A percentile compares a stretch with the other conserved stretches of the same genome.
These are phyloP conservation scores for Flaveria brownii DNA, from an alignment of 129 eudicot species.

Conservation along the genomic window DNA sequence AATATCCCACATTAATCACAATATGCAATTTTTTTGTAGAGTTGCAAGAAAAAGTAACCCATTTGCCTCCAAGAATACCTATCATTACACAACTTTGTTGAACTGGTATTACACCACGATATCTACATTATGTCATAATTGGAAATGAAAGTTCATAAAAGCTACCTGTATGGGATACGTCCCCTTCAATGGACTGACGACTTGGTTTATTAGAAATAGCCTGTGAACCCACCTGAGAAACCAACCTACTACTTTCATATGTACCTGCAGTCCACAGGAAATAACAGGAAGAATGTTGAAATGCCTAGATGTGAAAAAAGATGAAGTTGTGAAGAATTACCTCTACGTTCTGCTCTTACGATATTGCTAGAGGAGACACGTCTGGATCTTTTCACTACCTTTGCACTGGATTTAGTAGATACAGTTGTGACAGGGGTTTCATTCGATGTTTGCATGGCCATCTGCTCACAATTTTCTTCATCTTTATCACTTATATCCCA, in stretches of 20 bases:
- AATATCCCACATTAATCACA: not conserved
- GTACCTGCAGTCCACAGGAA: conserved; percentile 23
- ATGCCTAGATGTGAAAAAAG: not conserved
- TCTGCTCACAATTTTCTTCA: conserved; percentile 28
- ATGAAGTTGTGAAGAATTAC: conserved; percentile 27
- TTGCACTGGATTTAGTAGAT: conserved; percentile 24
- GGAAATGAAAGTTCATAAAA: not conserved
- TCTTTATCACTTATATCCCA: conserved; percentile 32
- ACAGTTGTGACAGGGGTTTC: conserved; percentile 19
- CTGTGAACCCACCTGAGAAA: conserved; percentile 26
- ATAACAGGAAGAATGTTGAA: not conserved
- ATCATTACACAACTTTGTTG: not conserved
- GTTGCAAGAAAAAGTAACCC: not conserved
- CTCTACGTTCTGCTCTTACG: conserved; percentile 29
- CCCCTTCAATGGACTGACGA: conserved; percentile 20
- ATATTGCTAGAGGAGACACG: conserved; percentile 29
- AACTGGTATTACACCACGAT: not conserved
- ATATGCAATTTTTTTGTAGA: not conserved
- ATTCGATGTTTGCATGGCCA: conserved; percentile 18
- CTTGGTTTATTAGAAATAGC: conserved; percentile 21
- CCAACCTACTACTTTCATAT: conserved; percentile 21
- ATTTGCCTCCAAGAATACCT: not conserved
- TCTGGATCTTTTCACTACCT: conserved; percentile 30
- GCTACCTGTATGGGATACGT: conserved; percentile 20
- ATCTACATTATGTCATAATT: not conserved